phyloP scores from a whole-genome alignment of 2,329 filamentous ascomycete species.

The Xylogone sp. region DNA sequence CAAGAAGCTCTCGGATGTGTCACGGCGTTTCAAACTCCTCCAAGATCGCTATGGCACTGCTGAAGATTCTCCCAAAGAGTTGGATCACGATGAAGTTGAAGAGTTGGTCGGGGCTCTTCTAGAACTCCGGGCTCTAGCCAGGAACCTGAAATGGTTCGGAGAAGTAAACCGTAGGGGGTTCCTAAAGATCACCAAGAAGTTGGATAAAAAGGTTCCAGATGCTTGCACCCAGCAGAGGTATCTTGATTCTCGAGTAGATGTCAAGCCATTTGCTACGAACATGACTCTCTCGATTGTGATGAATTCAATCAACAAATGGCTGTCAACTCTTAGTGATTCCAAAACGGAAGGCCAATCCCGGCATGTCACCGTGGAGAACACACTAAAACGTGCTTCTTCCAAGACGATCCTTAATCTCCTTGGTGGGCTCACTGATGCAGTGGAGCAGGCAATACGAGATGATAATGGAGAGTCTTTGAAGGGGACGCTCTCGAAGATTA shows the following conservation, averaged over 20 bases:
- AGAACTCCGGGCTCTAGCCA: conserved; percentile 79
- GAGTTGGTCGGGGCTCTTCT: conserved; percentile 87
- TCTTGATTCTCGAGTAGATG: conserved; percentile 85
- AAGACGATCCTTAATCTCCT: conserved; percentile 73
- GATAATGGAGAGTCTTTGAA: conserved; percentile 60
- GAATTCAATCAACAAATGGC: conserved; percentile 82
- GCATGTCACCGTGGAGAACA: conserved; percentile 65
- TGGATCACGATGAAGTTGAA: conserved; percentile 86
- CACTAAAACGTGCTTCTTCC: conserved; percentile 72
- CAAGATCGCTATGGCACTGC: conserved; percentile 82
- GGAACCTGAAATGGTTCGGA: conserved; percentile 96
- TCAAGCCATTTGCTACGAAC: conserved; percentile 81
- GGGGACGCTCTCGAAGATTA: conserved; percentile 54
- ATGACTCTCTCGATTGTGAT: conserved; percentile 52
- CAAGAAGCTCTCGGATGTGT: conserved; percentile 84
- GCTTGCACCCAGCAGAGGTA: conserved; percentile 80
- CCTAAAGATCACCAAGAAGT: conserved; percentile 97
- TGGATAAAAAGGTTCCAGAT: conserved; percentile 87
- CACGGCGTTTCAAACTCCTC: conserved; percentile 78
- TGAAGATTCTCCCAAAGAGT: conserved; percentile 62
- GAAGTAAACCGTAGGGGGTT: conserved; percentile 95
- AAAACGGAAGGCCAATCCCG: conserved; percentile 72
- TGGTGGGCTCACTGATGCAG: conserved; percentile 60
- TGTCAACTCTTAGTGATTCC: conserved; percentile 75
- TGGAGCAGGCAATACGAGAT: conserved; percentile 68